Base-by-base conservation (phyloP, 2,329 filamentous ascomycete species). In the Pyrenochaeta sp. region DNA sequence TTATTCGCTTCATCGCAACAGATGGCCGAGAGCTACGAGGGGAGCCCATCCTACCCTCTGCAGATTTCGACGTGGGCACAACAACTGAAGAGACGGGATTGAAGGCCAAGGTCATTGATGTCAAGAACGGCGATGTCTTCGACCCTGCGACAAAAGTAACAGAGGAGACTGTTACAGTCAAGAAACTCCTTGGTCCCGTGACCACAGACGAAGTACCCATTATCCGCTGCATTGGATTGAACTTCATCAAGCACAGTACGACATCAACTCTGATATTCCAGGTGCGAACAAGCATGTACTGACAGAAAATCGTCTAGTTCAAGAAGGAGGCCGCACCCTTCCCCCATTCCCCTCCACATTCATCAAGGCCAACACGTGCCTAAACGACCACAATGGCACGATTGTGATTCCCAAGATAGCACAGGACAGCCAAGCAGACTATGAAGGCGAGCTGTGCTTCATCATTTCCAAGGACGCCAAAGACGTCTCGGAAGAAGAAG, bases 201-300 rank as follows among this genome's bases (percentile, higher is more conserved):
- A 75, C 79, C 0, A 71, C 68, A 9, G 68, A 72, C 2, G 82
- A 86, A 45, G 81, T 87, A 0, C 82, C 83, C 0, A 84, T 86
- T 37, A 63, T 88, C 3, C 73, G 84, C 17, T 87, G 85, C 58
- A 80, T 87, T 11, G 85, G 85, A 0, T 64, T 87, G 23, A 87
- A 88, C 61, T 87, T 87, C 60, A 79, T 79, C 33, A 85, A 82
- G 47, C 85, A 87, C 60, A 83, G 73, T 75, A 61, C n/a, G 63
- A 51, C 6, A 4, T 9, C 23, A 27, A 27, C 4, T 4, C 23
- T 9, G 9, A 27, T 27, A 5, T n/a, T n/a, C n/a, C n/a, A n/a
- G n/a, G 9, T 27, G 9, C 4, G 23, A 27, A 37, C 14, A 30
- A 2, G 10, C 18, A 4, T 6, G 11, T 60, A 14, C 46, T 18